A percentile compares a stretch with the other conserved stretches of the same genome.
Conservation (phyloP, 192 early-diverging fungal species). For the Linderina pennispora region DNA sequence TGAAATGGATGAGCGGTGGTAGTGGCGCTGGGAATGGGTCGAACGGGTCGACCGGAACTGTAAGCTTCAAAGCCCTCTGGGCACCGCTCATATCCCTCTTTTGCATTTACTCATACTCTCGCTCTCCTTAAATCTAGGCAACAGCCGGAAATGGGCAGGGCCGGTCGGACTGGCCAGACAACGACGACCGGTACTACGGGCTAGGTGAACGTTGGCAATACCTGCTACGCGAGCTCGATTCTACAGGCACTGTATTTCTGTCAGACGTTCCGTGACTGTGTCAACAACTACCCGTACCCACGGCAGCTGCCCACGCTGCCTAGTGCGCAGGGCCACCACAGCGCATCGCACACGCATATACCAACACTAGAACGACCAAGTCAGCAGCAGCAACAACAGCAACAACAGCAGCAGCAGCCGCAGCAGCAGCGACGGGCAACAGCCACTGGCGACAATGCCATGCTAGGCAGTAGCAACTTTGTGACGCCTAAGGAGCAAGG, state of each 20-base stretch:
- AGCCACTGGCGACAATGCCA: background rate
- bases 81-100: too few relatives aligned
- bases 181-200: conserved; percentile 77
- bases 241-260: conserved; percentile 96
- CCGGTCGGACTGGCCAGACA: conserved; percentile 44
- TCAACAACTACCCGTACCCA: conserved; percentile 68
- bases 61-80: too few relatives aligned
- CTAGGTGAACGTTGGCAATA: conserved; percentile 79
- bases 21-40: conserved; percentile 8
- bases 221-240: conserved; percentile 90
- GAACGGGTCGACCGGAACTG: too few relatives aligned
- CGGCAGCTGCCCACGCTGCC: conserved; percentile 8
- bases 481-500: too few relatives aligned
- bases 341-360: too few relatives aligned
- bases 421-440: too few relatives aligned
- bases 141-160: conserved; percentile 11
- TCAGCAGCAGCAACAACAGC: too few relatives aligned
- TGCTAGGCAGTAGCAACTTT: background rate
- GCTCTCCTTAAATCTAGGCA: too few relatives aligned
- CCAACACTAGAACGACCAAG: too few relatives aligned
- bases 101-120: too few relatives aligned
- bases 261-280: conserved; percentile 88
- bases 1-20: conserved; percentile 61
- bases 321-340: background rate
- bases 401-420: too few relatives aligned